These are phyloP conservation scores for Bassia scoparia DNA, from an alignment of 148 eudicot genomes.

Conservation along the genomic window DNA sequence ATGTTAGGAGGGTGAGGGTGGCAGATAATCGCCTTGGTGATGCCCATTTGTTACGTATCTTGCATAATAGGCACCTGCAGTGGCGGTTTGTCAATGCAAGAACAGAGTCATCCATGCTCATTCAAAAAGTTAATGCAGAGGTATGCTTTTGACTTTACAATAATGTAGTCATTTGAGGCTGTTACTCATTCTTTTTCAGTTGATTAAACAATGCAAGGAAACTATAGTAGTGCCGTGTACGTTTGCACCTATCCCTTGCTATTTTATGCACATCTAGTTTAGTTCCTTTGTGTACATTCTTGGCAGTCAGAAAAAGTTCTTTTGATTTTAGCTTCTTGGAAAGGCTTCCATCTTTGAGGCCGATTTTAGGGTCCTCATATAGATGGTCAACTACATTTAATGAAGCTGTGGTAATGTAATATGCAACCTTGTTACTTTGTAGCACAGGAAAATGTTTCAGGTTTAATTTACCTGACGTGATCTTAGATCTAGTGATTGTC, in stretches of 20 bases:
- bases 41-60: conserved; percentile 59
- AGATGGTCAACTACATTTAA: background rate
- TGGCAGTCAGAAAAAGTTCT: no score
- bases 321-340: background rate
- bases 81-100: conserved; percentile 83
- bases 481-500: no score
- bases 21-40: conserved; percentile 60
- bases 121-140: conserved; percentile 50
- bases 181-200: background rate
- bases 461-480: no score
- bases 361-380: background rate
- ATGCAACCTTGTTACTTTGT: background rate
- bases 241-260: no score
- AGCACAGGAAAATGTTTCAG: no score
- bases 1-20: conserved; percentile 54
- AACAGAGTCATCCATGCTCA: conserved; percentile 45
- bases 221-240: background rate
- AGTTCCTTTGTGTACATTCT: no score
- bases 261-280: no score
- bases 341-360: background rate
- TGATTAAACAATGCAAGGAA: background rate
- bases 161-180: background rate
- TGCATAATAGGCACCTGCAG: conserved; percentile 69
- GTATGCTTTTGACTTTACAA: conserved; percentile 30
- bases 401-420: background rate